Conservation (phyloP, 1,139 yeast genomes). For the Pichia sp. region DNA sequence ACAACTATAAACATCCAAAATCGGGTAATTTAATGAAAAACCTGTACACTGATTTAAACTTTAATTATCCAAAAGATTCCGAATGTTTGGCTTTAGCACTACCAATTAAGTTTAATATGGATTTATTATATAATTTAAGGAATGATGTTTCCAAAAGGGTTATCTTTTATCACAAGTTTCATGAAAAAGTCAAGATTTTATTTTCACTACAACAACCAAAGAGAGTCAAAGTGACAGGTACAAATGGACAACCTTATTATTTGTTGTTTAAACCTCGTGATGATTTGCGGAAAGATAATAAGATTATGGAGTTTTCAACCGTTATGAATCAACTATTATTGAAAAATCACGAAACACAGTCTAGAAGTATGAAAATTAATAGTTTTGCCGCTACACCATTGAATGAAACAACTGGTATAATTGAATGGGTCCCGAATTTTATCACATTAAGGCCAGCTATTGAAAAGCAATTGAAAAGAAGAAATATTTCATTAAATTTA, state of each 20-base stretch:
- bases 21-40: slow-evolving; percentile 10
- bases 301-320: slow-evolving; percentile 86
- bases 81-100: slow-evolving; percentile 62
- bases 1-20: slow-evolving; percentile 10
- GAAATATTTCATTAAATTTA: slow-evolving; percentile 5
- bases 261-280: slow-evolving; percentile 81
- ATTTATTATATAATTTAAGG: slow-evolving; percentile 44
- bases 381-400: slow-evolving; percentile 89
- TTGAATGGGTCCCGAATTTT: slow-evolving; percentile 89
- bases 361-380: slow-evolving; percentile 61
- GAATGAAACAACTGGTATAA: slow-evolving; percentile 80
- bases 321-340: slow-evolving; percentile 71
- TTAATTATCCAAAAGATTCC: slow-evolving; percentile 40
- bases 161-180: slow-evolving; percentile 51
- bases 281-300: slow-evolving; percentile 92
- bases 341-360: slow-evolving; percentile 64
- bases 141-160: slow-evolving; percentile 25
- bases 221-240: slow-evolving; percentile 68
- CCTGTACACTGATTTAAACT: slow-evolving; percentile 39
- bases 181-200: slow-evolving; percentile 61
- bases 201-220: slow-evolving; percentile 84
- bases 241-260: slow-evolving; percentile 65
- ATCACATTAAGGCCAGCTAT: slow-evolving; percentile 71
- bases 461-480: slow-evolving; percentile 18
- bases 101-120: slow-evolving; percentile 73